Evolutionary conservation across 352 stramenopile genomes (phyloP), one percentile per base, ranked within the genome.

Genomic region (Globisporangium solare): DNA sequence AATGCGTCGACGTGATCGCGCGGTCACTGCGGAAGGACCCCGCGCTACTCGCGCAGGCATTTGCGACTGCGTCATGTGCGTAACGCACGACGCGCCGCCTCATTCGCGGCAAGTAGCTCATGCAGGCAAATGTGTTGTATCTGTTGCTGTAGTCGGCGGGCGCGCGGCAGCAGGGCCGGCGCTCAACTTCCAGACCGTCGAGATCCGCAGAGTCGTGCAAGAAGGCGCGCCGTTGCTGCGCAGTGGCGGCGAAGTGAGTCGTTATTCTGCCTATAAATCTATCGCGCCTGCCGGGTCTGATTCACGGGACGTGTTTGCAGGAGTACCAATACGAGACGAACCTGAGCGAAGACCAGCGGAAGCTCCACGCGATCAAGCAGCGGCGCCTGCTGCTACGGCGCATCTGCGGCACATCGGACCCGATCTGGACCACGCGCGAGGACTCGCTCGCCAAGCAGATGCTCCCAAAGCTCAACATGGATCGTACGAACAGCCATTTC

Each of bases 321-420:
- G 85, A 92, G 59, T 94, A 94, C 53, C 60, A 74, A 51, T 94
- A 92, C 63, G 31, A 65, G 27, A 79, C 71, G 6, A 78, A 91
- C 35, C 41, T 89, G 37, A 81, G 69, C 21, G 72, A 79, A 0
- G 69, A 79, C 21, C 66, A 86, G 58, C 80, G 83, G 15, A 65
- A 68, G 0, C 7, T 74, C 37, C 70, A 88, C 48, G 76, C 68
- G 21, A 56, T 83, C 43, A 77, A 71, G 42, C 85, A 94, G 54
- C 79, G 85, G 6, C 78, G 80, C 12, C 54, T 92, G 40, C 58
- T 94, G 21, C 51, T 92, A 39, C 71, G 61, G n/a, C 80, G 85
- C 12, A 76, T 94, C 15, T 89, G 73, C 43, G 79, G 79, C 31
- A 59, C 50, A 10, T 63, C 65, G 7, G 54, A 67, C 11, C 46